Base-by-base conservation (phyloP, 2,329 filamentous ascomycete species). In the Fragosphaeria purpurea region DNA sequence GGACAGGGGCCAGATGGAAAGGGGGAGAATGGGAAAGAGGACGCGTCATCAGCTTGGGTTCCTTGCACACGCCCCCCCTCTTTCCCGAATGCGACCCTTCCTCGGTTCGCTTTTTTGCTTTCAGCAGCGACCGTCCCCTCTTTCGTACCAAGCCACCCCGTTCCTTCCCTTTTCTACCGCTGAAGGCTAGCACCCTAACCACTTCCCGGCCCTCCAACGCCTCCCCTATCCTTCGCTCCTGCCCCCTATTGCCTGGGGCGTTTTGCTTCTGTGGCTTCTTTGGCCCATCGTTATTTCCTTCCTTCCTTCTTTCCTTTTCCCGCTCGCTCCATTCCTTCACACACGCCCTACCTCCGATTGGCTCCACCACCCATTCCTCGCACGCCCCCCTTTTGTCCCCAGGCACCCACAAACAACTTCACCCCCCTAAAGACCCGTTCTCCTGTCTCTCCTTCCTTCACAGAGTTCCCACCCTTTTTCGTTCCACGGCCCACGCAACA, bases 11-110 rank as follows among this genome's bases (percentile, higher is more conserved):
- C 12, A 13, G 32, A 44, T 22, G 10, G 41, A 45, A 9, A 13
- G 13, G 13, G 44, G 34, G 35, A 33, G 38, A 13, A 30, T 31
- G 44, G 38, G 40, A 37, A 41, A 44, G 30, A 40, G 45, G 51
- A 43, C 48, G 51, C 51, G 49, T 49, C 49, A 54, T 47, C 47
- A 48, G 48, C 35, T 35, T 38, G 6, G 48, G 46, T 52, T 49
- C 50, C 43, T 52, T 47, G 43, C 39, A 43, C 34, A 41, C 37
- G 40, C 32, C 30, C 4, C 7, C 45, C 32, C 40, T 40, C 10
- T 43, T 22, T 22, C 3, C 22, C 22, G 22, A 22, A 22, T 22
- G 22, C 22, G 22, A 22, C 22, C 22, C 22, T 22, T 22, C 22
- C 22, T 22, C 22, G 22, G 22, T 22, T 22, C 22, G 22, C 22